Evolutionary conservation across 306 rosid genomes (phyloP).

Genomic region (Myrica gale): DNA sequence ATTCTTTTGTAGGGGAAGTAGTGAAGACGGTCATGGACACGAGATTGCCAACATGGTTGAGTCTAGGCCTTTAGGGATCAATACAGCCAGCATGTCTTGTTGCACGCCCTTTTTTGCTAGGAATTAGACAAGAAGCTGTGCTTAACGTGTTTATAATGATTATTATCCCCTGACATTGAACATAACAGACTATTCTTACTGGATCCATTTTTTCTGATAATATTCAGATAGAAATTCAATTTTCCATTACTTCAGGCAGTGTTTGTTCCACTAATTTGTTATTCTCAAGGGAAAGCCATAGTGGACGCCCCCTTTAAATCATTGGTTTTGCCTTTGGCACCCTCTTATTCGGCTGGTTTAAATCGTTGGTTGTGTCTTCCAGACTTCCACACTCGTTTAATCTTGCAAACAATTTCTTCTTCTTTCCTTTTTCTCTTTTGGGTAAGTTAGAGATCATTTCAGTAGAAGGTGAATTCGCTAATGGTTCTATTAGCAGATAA

Average conservation of each 20-base stretch:
- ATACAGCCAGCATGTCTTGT: conserved; percentile 21
- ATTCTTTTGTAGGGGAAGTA: conserved; percentile 60
- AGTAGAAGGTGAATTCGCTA: background rate
- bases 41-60: conserved; percentile 53
- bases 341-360: too few species aligned
- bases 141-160: conserved; percentile 57
- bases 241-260: background rate
- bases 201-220: conserved; percentile 8
- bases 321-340: background rate
- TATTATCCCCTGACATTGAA: conserved; percentile 49
- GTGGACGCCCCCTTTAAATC: background rate
- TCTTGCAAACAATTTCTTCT: too few species aligned
- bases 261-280: background rate
- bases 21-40: conserved; percentile 65
- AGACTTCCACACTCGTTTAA: too few species aligned
- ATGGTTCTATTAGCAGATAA: background rate
- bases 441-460: background rate
- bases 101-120: conserved; percentile 40
- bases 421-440: too few species aligned
- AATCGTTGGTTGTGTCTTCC: too few species aligned
- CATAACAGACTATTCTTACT: conserved; percentile 27
- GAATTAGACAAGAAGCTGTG: conserved; percentile 38
- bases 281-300: background rate
- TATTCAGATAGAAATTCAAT: conserved; percentile 20
- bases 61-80: conserved; percentile 56